phyloP scores from a whole-genome alignment of 139 green algal genomes.

The Pseudopediastrum boryanum region DNA sequence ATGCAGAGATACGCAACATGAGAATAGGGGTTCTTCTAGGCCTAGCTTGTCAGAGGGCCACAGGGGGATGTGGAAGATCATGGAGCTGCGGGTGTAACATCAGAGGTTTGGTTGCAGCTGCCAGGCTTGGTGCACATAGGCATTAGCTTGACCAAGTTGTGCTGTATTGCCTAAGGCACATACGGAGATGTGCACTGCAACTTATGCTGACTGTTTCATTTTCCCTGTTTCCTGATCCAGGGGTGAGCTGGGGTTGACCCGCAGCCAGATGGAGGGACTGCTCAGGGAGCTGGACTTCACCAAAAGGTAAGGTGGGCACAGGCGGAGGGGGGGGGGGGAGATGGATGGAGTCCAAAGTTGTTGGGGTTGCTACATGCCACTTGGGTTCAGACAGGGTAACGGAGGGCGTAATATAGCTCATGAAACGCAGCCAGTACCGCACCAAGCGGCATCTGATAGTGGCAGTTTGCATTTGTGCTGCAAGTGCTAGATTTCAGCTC shows the following conservation, averaged over 20 bases:
- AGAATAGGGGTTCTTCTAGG: background rate
- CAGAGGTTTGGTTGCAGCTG: background rate
- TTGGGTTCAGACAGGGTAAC: no score
- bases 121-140: background rate
- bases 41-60: background rate
- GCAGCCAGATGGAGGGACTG: constrained; percentile 32
- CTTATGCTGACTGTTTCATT: background rate
- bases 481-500: no score
- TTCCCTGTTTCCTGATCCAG: background rate
- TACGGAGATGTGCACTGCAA: background rate
- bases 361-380: background rate
- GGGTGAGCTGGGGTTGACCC: constrained; percentile 20
- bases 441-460: background rate
- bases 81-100: background rate
- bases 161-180: background rate
- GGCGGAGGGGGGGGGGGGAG: no score
- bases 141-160: background rate
- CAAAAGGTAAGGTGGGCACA: background rate
- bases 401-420: background rate
- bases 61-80: background rate
- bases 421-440: background rate
- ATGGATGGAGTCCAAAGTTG: background rate
- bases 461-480: background rate
- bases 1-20: background rate
- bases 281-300: constrained; percentile 30